Conservation (phyloP, 768 basidiomycete species). For the Podaxis mareebaensis region DNA sequence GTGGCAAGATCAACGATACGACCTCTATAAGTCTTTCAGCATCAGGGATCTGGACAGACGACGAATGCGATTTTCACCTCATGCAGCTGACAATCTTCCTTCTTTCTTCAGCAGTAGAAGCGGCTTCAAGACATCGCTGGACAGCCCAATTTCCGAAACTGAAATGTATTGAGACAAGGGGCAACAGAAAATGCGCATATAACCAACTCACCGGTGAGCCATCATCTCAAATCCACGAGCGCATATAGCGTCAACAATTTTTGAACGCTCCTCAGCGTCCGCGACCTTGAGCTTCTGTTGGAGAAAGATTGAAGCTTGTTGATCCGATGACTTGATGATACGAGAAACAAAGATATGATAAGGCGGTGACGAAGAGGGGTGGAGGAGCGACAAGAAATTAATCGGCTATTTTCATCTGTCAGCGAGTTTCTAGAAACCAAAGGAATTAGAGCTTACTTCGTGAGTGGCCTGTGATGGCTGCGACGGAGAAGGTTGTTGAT, state of each 20-base stretch:
- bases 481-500: slow-evolving; percentile 28
- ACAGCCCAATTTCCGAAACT: slow-evolving; percentile 96
- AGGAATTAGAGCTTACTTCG: slow-evolving; percentile 48
- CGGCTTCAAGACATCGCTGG: slow-evolving; percentile 83
- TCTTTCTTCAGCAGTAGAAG: slow-evolving; percentile 70
- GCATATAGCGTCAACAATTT: slow-evolving; percentile 87
- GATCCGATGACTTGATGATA: slow-evolving; percentile 88
- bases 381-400: slow-evolving; percentile 84
- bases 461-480: slow-evolving; percentile 32
- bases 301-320: slow-evolving; percentile 87
- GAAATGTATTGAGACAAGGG: slow-evolving; percentile 6
- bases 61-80: slow-evolving; percentile 48
- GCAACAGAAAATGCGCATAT: slow-evolving; percentile 2
- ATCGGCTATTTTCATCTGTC: slow-evolving; percentile 59
- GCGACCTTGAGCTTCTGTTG: slow-evolving; percentile 91
- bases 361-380: slow-evolving; percentile 83
- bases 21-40: slow-evolving; percentile 44
- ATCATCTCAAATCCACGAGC: slow-evolving; percentile 88
- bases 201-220: slow-evolving; percentile 66
- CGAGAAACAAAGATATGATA: slow-evolving; percentile 81
- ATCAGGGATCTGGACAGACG: background rate
- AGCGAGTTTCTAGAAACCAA: slow-evolving; percentile 20
- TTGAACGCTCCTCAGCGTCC: slow-evolving; percentile 70
- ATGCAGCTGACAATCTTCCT: slow-evolving; percentile 85
- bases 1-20: slow-evolving; percentile 85